Percentiles rank a stretch among this genome's conserved stretches.
These are phyloP conservation scores for Colletotrichum sp. DNA, from an alignment of 2,329 filamentous ascomycete species.

Conservation along the genomic window DNA sequence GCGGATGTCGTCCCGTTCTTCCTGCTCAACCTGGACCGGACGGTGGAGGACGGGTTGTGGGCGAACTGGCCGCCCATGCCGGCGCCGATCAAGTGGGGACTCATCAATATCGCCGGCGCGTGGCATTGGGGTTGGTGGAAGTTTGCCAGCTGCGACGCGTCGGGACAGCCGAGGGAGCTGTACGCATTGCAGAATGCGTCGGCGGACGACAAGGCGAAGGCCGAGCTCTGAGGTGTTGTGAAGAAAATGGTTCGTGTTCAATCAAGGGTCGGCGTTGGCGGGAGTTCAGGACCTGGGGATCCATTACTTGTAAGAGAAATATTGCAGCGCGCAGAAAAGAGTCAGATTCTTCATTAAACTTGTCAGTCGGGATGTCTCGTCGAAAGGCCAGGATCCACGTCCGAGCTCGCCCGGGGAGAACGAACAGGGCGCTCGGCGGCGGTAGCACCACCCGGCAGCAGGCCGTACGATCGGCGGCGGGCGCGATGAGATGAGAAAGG, in stretches of 20 bases:
- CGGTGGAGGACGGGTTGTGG: constrained; percentile 64
- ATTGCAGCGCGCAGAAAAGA: not conserved
- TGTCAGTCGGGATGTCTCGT: not conserved
- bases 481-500: not conserved
- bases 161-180: constrained; percentile 57
- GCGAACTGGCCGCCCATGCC: constrained; percentile 70
- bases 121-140: constrained; percentile 66
- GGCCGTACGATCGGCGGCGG: not conserved
- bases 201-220: constrained; percentile 2
- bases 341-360: not conserved
- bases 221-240: not conserved
- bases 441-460: not conserved
- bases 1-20: constrained; percentile 70
- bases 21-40: constrained; percentile 65
- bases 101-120: constrained; percentile 63
- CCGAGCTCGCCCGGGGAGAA: not conserved
- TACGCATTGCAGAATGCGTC: constrained; percentile 46
- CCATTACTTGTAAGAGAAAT: constrained; percentile 2
- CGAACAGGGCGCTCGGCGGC: not conserved
- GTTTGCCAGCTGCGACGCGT: constrained; percentile 66
- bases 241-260: not conserved
- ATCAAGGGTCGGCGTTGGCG: not conserved
- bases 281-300: not conserved
- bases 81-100: constrained; percentile 60
- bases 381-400: not conserved